These are phyloP conservation scores for Boletus tylopilopsis DNA, from an alignment of 768 basidiomycete species.

Conservation along the genomic window DNA sequence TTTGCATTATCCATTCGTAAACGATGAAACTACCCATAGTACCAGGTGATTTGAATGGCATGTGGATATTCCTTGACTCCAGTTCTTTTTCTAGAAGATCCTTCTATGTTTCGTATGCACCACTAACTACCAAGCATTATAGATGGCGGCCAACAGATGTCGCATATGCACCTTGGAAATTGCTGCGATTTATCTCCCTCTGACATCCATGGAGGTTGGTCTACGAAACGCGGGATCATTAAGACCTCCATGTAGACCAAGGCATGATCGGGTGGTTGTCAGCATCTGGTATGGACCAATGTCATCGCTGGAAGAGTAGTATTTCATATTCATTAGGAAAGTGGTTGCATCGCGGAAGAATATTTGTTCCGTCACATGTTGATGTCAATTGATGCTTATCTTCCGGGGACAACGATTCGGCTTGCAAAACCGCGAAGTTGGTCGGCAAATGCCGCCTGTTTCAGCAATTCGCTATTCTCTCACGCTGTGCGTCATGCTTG, in stretches of 20 bases:
- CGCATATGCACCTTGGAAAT: neutral
- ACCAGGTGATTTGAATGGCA: neutral
- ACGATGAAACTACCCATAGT: neutral
- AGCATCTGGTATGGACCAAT: neutral
- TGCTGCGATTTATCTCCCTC: too few relatives aligned
- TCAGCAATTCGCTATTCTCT: neutral
- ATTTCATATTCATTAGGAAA: neutral
- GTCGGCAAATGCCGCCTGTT: neutral
- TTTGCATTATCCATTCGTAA: constrained; percentile 7
- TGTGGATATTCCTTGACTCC: neutral
- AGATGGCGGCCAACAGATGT: neutral
- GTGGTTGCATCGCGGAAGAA: neutral
- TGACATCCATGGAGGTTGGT: neutral
- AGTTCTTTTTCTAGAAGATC: neutral
- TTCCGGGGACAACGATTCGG: neutral
- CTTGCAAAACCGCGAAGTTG: neutral
- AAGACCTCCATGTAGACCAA: too few relatives aligned
- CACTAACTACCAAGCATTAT: neutral
- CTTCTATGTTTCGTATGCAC: neutral
- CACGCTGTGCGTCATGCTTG: neutral
- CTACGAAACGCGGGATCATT: too few relatives aligned
- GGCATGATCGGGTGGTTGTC: too few relatives aligned
- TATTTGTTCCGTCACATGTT: constrained; percentile 1
- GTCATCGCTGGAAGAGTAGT: too few relatives aligned
- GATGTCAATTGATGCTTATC: neutral